phyloP scores from a whole-genome alignment of 2,329 filamentous ascomycete genomes.

The Calycina marina region DNA sequence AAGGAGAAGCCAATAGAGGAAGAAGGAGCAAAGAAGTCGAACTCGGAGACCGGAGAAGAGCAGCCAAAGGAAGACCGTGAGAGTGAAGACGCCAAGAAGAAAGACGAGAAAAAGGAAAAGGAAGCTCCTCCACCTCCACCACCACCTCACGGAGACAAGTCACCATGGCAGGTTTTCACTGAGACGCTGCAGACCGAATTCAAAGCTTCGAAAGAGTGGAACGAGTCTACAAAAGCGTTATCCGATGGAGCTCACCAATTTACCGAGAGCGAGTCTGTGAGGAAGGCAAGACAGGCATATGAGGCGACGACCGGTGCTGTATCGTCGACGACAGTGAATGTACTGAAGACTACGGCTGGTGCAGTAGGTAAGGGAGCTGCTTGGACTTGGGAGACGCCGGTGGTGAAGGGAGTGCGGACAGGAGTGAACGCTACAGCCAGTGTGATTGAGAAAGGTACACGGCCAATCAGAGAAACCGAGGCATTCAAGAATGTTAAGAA shows the following conservation, averaged over 20 bases:
- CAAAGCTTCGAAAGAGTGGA: slow-evolving; percentile 97
- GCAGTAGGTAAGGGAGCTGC: slow-evolving; percentile 81
- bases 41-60: slow-evolving; percentile 27
- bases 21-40: slow-evolving; percentile 9
- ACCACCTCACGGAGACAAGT: slow-evolving; percentile 96
- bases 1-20: slow-evolving; percentile 12
- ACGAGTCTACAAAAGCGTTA: slow-evolving; percentile 92
- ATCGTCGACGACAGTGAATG: slow-evolving; percentile 60
- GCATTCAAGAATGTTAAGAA: slow-evolving; percentile 91
- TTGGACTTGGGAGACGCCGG: slow-evolving; percentile 94
- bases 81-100: slow-evolving; percentile 22
- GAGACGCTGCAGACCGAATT: slow-evolving; percentile 93
- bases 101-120: slow-evolving; percentile 32
- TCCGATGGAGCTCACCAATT: slow-evolving; percentile 82
- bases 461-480: slow-evolving; percentile 86
- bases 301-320: slow-evolving; percentile 75
- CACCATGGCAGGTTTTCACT: slow-evolving; percentile 96
- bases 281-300: slow-evolving; percentile 74
- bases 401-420: slow-evolving; percentile 80
- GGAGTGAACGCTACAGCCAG: slow-evolving; percentile 76
- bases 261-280: slow-evolving; percentile 81
- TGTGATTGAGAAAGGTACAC: slow-evolving; percentile 85
- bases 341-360: slow-evolving; percentile 71
- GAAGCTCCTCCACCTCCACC: slow-evolving; percentile 64
- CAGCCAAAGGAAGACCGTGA: slow-evolving; percentile 13